Evolutionary conservation across 768 basidiomycete species (phyloP).

Genomic region (Hortiboletus campestris): DNA sequence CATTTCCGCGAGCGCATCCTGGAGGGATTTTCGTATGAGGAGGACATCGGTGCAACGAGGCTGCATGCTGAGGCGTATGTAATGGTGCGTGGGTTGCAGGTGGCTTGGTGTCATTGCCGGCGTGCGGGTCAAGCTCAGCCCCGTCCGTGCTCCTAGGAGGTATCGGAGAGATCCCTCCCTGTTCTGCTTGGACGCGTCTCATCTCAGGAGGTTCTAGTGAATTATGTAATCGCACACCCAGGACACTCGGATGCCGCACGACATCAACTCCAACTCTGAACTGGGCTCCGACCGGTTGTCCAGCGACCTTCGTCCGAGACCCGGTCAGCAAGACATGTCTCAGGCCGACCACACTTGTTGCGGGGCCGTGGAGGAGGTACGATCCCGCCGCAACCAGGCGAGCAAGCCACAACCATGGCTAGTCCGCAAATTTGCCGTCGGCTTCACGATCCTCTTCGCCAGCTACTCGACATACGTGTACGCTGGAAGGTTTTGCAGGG

Average conservation of each 20-base stretch:
- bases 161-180: neutral
- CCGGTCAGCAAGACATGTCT: slow-evolving; percentile 14
- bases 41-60: slow-evolving; percentile 40
- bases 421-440: slow-evolving; percentile 65
- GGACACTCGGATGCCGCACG: slow-evolving; percentile 11
- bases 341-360: slow-evolving; percentile 36
- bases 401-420: slow-evolving; percentile 69
- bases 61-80: slow-evolving; percentile 23
- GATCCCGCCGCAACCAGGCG: slow-evolving; percentile 36
- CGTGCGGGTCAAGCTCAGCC: neutral
- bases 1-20: slow-evolving; percentile 51
- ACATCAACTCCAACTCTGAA: slow-evolving; percentile 11
- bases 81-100: slow-evolving; percentile 22
- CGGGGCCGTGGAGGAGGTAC: slow-evolving; percentile 53
- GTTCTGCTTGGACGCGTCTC: too few relatives aligned
- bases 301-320: neutral
- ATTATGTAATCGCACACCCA: slow-evolving; percentile 23
- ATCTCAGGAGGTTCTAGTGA: neutral
- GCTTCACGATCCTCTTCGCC: slow-evolving; percentile 56
- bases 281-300: too few relatives aligned
- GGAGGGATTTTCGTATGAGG: slow-evolving; percentile 50
- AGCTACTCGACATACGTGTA: slow-evolving; percentile 78
- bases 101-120: slow-evolving; percentile 16
- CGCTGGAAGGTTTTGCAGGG: slow-evolving; percentile 64
- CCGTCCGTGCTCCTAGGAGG: neutral